phyloP scores from a whole-genome alignment of 805 yeast genomes.

The Saturnispora mendoncae region DNA sequence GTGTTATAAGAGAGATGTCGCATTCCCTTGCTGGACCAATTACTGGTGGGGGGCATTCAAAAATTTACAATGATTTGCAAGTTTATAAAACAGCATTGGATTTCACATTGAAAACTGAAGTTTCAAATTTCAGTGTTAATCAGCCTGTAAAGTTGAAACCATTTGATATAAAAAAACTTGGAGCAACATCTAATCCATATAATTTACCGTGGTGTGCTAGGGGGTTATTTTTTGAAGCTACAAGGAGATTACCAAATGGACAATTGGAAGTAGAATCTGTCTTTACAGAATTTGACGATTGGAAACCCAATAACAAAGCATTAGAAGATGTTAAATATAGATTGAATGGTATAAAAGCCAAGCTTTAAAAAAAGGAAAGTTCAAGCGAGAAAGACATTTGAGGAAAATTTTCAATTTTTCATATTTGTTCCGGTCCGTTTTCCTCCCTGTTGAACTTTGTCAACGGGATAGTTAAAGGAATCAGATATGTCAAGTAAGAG shows the following conservation, averaged over 20 bases:
- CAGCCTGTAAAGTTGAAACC: slow-evolving; percentile 25
- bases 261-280: slow-evolving; percentile 51
- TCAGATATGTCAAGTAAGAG: slow-evolving; percentile 24
- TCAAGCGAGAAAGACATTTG: slow-evolving; percentile 1
- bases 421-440: no score
- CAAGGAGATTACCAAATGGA: slow-evolving; percentile 30
- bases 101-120: slow-evolving; percentile 64
- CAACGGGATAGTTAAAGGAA: background rate
- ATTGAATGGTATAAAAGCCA: slow-evolving; percentile 29
- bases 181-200: slow-evolving; percentile 58
- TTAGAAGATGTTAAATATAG: slow-evolving; percentile 73
- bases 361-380: slow-evolving; percentile 15
- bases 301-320: slow-evolving; percentile 82
- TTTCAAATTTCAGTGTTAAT: slow-evolving; percentile 18
- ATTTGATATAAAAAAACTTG: slow-evolving; percentile 59
- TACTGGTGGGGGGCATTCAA: slow-evolving; percentile 94
- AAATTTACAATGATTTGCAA: slow-evolving; percentile 71
- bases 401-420: background rate
- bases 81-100: slow-evolving; percentile 77
- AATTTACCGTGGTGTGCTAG: slow-evolving; percentile 89
- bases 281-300: slow-evolving; percentile 63
- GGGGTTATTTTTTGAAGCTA: slow-evolving; percentile 59
- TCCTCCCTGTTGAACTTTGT: background rate
- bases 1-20: slow-evolving; percentile 77
- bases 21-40: slow-evolving; percentile 76